These are phyloP conservation scores for Clavariopsis aquatica DNA, from an alignment of 495 filamentous ascomycete genomes.

Conservation along the genomic window DNA sequence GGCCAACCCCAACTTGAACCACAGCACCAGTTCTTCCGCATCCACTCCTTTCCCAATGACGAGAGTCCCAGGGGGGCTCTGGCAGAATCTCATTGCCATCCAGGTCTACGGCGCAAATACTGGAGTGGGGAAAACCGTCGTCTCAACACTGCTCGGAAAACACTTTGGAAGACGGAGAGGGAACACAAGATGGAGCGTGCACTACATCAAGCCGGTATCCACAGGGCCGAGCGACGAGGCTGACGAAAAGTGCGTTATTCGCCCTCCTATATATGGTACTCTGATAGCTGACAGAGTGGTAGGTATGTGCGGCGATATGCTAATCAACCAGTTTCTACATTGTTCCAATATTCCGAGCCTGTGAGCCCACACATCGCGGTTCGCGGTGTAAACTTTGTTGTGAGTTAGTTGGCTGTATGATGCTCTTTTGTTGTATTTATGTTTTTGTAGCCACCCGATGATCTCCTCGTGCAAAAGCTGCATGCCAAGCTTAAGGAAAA, in stretches of 20 bases:
- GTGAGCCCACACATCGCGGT: slow-evolving; percentile 76
- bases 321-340: slow-evolving; percentile 57
- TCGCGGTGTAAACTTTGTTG: slow-evolving; percentile 16
- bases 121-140: slow-evolving; percentile 76
- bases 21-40: not conserved
- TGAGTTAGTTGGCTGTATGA: not conserved
- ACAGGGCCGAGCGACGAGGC: slow-evolving; percentile 68
- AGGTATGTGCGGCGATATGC: slow-evolving; percentile 46
- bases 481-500: slow-evolving; percentile 50
- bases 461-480: slow-evolving; percentile 51
- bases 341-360: slow-evolving; percentile 69
- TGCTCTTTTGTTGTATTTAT: slow-evolving; percentile 35
- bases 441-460: slow-evolving; percentile 47
- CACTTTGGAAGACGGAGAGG: slow-evolving; percentile 47
- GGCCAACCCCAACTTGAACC: not conserved
- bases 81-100: slow-evolving; percentile 62
- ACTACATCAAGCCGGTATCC: slow-evolving; percentile 75
- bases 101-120: slow-evolving; percentile 82
- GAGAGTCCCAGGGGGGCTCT: slow-evolving; percentile 48
- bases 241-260: slow-evolving; percentile 59
- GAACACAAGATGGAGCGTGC: slow-evolving; percentile 50
- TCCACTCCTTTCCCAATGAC: slow-evolving; percentile 11
- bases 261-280: slow-evolving; percentile 7
- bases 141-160: slow-evolving; percentile 68
- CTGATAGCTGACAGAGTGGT: not conserved